Evolutionary conservation across 495 filamentous ascomycete species (phyloP), one percentile per base, ranked within the genome.

Genomic region (Paragyromitra xinjiangensis): DNA sequence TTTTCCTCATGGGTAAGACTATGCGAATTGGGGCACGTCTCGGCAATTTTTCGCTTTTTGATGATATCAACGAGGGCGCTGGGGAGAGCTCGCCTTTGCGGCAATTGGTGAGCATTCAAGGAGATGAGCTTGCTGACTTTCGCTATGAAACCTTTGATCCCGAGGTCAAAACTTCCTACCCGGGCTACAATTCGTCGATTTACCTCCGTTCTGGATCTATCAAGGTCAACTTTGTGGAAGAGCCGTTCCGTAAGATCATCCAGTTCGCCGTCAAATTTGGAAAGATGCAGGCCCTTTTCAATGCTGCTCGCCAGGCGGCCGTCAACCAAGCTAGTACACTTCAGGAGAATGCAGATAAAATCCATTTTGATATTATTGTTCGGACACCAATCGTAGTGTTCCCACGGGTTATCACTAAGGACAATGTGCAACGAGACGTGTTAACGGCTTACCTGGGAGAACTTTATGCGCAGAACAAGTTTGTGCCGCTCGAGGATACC

Each of bases 201-300:
- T 94, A 90, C 82, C 84, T 99, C 14, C 89, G 94, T 29, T 94
- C 95, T 39, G 95, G 94, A 5, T 98, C 95, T 0, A 91, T 99
- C 83, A 97, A 95, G 83, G 87, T 99, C 82, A 98, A 97, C 82
- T 98, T 99, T 82, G 83, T 98, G 7, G 94, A 97, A 78, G 95
- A 98, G 82, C 95, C 95, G 4, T 98, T 97, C 85, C 92, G 96
- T 53, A 98, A 98, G 84, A 99, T 99, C 73, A 93, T 98, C 84
- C 92, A 97, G 81, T 99, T 98, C 84, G 86, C 94, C 39, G 93
- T 99, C 80, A 99, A 99, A 79, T 99, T 99, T 81, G 95, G 95
- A 71, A 97, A 97, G 84, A 99, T 99, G 95, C 95, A 98, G 84
- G 94, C 95, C 26, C 94, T 99, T 61, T 98, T 97, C 87, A 98